Conservation (phyloP, 371 early-diverging fungal species). For the Mortierella sp. region DNA sequence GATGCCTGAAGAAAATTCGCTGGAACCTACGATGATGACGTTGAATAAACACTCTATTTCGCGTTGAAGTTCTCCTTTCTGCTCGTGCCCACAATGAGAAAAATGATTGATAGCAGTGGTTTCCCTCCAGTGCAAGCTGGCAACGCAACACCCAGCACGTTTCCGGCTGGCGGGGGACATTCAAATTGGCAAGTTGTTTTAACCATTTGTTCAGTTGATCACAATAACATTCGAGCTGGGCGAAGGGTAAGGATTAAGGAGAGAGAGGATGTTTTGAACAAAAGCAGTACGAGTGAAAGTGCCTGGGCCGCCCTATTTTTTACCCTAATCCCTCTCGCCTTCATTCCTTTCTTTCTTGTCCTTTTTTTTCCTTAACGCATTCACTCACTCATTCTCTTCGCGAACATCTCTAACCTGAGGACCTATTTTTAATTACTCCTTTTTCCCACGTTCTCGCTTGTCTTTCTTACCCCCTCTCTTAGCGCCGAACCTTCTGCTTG, state of each 20-base stretch:
- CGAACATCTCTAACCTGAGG: too few relatives aligned
- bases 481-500: too few relatives aligned
- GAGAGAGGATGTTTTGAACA: slow-evolving; percentile 11
- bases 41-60: neutral
- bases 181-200: neutral
- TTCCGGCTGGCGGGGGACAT: neutral
- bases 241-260: slow-evolving; percentile 10
- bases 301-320: too few relatives aligned
- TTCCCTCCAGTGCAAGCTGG: neutral
- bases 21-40: too few relatives aligned
- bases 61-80: neutral
- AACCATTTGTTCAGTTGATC: slow-evolving; percentile 5
- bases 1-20: neutral
- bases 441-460: too few relatives aligned
- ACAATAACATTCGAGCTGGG: slow-evolving; percentile 12
- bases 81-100: neutral
- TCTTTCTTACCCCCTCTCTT: too few relatives aligned
- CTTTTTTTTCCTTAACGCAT: too few relatives aligned
- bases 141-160: neutral
- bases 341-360: too few relatives aligned
- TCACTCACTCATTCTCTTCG: too few relatives aligned
- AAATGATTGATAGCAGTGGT: neutral
- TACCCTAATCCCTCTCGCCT: too few relatives aligned
- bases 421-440: too few relatives aligned
- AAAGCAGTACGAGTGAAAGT: slow-evolving; percentile 3